Base-by-base conservation (phyloP, 164 flowering plant genomes). In the Amborella trichopoda region DNA sequence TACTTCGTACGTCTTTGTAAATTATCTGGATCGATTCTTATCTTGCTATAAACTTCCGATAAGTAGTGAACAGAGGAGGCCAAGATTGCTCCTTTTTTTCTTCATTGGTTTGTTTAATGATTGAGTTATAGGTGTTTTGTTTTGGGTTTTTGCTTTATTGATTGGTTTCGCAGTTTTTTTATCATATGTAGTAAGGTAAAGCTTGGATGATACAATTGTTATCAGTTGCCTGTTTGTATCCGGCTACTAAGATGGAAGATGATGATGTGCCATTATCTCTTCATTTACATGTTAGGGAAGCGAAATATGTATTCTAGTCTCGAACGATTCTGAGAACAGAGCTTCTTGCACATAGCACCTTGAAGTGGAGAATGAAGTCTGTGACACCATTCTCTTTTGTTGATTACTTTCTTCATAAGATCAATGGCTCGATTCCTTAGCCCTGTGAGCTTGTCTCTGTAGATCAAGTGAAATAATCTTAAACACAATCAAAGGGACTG, bases 221-320 rank as follows among this genome's bases (percentile, higher is more conserved):
- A 58, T 79, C 80, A 52, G 83, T 85, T 41, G 69, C 89, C 3
- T 85, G 95, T 63, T 57, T 85, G 59, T 85, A 91, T 26, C 67
- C 82, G 50, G 88, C 91, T 23, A 88, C 91, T 54, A 85, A 85
- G 72, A 68, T 82, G 78, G 95, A 85, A 47, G 95, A 82, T 55
- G 73, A 74, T 39, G 75, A 80, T 22, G 83, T 78, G 10, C 95
- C 95, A 23, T 49, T 71, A 1, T 49, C 60, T 52, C 63, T 80
- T 38, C 86, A 85, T 73, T 68, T 85, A 44, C 95, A 85, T 88
- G 95, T 77, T n/a, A 67, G 65, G 9, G 85, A 74, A 24, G 64
- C 85, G 0, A 71, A 63, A 40, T 82, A 60, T 60, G 62, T 85
- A 6, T 82, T 85, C 62, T 91, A 85, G 64, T 77, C 80, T 11